Evolutionary conservation across 306 rosid species (phyloP).

Genomic region (Macrotyloma uniflorum): DNA sequence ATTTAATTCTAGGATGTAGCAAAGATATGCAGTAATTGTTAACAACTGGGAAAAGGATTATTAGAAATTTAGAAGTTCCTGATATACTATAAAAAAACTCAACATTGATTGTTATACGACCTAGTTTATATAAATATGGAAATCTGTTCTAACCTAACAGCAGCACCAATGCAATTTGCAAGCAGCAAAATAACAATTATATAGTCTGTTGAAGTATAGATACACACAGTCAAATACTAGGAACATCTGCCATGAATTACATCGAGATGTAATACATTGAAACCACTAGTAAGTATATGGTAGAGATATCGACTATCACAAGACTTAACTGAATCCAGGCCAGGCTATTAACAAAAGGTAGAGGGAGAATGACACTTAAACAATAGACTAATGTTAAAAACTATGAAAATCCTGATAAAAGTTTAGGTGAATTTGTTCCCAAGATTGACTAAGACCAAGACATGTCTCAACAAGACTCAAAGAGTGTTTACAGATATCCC

Average conservation of each 20-base stretch:
- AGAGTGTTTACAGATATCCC: neutral
- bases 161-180: neutral
- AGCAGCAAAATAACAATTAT: neutral
- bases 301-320: neutral
- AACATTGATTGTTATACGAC: neutral
- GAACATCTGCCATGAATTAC: neutral
- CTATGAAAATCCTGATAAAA: neutral
- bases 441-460: neutral
- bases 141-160: neutral
- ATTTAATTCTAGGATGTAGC: neutral
- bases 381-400: neutral
- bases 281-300: neutral
- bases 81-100: neutral
- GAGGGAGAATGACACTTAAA: neutral
- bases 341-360: neutral
- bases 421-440: neutral
- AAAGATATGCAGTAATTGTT: neutral
- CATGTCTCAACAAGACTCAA: neutral
- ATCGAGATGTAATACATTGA: neutral
- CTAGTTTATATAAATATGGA: neutral
- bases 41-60: neutral
- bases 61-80: neutral
- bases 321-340: neutral
- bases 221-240: neutral
- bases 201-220: neutral